Percentiles rank a stretch among this genome's conserved stretches.
Conservation (phyloP, 2,329 filamentous ascomycete genomes). For the Penicillium sp. region DNA sequence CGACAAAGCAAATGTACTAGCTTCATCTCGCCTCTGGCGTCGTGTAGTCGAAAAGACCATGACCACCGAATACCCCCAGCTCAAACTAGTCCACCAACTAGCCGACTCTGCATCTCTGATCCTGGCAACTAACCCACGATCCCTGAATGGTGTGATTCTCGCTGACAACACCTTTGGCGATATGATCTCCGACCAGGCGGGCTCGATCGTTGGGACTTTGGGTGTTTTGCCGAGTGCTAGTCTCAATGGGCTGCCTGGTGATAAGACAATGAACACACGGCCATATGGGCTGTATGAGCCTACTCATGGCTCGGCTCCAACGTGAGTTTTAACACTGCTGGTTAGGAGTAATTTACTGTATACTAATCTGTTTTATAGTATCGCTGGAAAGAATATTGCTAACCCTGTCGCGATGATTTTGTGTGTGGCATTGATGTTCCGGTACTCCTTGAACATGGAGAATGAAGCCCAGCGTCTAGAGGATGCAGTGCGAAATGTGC, state of each 20-base stretch:
- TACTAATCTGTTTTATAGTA: conserved; percentile 60
- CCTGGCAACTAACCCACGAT: conserved; percentile 85
- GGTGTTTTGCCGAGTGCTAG: conserved; percentile 86
- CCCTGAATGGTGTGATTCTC: conserved; percentile 83
- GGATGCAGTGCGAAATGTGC: conserved; percentile 74
- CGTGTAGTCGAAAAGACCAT: conserved; percentile 82
- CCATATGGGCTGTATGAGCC: conserved; percentile 94
- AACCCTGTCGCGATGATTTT: conserved; percentile 90
- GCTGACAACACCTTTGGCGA: conserved; percentile 92
- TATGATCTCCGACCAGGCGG: conserved; percentile 90
- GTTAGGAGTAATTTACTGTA: background rate
- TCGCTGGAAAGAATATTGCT: conserved; percentile 83
- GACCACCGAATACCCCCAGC: conserved; percentile 79
- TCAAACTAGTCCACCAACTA: conserved; percentile 81
- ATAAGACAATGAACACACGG: conserved; percentile 63
- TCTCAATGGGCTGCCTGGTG: conserved; percentile 80
- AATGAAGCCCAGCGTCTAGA: conserved; percentile 78
- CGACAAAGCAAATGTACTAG: conserved; percentile 93
- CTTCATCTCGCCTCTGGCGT: conserved; percentile 83
- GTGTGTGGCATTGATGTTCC: conserved; percentile 90
- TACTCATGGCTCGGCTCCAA: conserved; percentile 70
- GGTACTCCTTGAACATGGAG: conserved; percentile 82
- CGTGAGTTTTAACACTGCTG: conserved; percentile 30
- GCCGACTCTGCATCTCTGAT: conserved; percentile 92
- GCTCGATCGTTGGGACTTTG: conserved; percentile 84